These are phyloP conservation scores for Colletotrichum phormii DNA, from an alignment of 2,329 filamentous ascomycete genomes.

Conservation along the genomic window DNA sequence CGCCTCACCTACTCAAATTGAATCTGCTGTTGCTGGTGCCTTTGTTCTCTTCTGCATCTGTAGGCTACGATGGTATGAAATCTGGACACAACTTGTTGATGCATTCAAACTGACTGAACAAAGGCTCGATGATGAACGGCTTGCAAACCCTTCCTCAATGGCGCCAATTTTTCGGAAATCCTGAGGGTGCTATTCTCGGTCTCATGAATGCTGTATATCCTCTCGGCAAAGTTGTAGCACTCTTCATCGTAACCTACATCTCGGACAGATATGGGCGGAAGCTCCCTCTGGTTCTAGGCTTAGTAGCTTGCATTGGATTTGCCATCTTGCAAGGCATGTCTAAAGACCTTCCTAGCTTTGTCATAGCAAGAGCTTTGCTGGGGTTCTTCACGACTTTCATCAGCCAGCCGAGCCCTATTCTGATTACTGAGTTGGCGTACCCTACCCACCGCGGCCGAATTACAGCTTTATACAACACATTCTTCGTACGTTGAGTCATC, in stretches of 20 bases:
- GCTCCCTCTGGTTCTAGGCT: slow-evolving; percentile 45
- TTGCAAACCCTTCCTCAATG: slow-evolving; percentile 51
- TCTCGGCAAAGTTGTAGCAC: slow-evolving; percentile 26
- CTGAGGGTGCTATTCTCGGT: slow-evolving; percentile 16
- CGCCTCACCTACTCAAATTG: slow-evolving; percentile 53
- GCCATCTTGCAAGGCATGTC: slow-evolving; percentile 43
- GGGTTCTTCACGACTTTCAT: slow-evolving; percentile 47
- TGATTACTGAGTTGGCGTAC: slow-evolving; percentile 50
- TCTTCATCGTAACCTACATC: slow-evolving; percentile 35
- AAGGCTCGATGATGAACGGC: slow-evolving; percentile 54
- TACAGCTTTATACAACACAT: slow-evolving; percentile 58
- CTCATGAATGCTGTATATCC: slow-evolving; percentile 30
- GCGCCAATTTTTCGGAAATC: slow-evolving; percentile 47
- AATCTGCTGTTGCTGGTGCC: slow-evolving; percentile 57
- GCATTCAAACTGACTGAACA: neutral
- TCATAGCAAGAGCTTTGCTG: slow-evolving; percentile 47
- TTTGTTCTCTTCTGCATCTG: slow-evolving; percentile 53
- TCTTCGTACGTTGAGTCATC: slow-evolving; percentile 30
- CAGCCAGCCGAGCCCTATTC: slow-evolving; percentile 45
- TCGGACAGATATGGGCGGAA: slow-evolving; percentile 51
- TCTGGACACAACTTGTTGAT: neutral
- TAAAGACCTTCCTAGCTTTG: slow-evolving; percentile 43
- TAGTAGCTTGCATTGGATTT: slow-evolving; percentile 45
- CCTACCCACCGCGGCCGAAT: slow-evolving; percentile 47
- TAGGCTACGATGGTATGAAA: slow-evolving; percentile 51